Conservation (phyloP, 148 eudicot species). For the Salicornia ramosissima region DNA sequence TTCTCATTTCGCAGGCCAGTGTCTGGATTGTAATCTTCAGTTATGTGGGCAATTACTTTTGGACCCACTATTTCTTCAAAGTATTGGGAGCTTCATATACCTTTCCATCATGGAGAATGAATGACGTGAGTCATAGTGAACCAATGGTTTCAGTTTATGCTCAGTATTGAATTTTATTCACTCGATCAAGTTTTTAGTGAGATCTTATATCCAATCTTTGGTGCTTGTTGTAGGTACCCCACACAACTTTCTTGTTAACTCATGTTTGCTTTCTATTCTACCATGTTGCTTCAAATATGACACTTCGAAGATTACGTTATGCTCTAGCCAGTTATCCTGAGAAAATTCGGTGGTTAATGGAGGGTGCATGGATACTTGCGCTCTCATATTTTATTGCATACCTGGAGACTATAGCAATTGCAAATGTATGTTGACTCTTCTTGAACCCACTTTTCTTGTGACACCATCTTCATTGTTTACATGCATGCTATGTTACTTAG, state of each 20-base stretch:
- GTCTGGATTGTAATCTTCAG: conserved; percentile 85
- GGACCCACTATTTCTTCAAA: conserved; percentile 97
- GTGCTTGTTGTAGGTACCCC: conserved; percentile 70
- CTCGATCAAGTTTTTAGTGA: background rate
- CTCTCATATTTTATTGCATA: conserved; percentile 86
- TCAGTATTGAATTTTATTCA: background rate
- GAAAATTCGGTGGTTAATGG: conserved; percentile 62
- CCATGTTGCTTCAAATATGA: conserved; percentile 84
- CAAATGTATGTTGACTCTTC: conserved; percentile 57
- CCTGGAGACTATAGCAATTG: conserved; percentile 84
- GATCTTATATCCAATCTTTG: background rate
- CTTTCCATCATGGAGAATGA: conserved; percentile 98
- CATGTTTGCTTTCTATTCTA: conserved; percentile 92
- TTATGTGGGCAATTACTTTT: conserved; percentile 98
- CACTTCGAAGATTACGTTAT: conserved; percentile 81
- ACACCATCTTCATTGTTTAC: background rate
- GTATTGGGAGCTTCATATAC: conserved; percentile 99
- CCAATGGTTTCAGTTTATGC: background rate
- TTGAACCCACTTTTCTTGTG: background rate
- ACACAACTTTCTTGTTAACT: conserved; percentile 83
- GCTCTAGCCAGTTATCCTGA: conserved; percentile 62
- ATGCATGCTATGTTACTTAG: too few relatives aligned
- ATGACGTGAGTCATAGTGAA: conserved; percentile 57
- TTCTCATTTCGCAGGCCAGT: conserved; percentile 66
- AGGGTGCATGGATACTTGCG: conserved; percentile 85